Conservation (phyloP, 225 moss, liverwort and hornwort genomes). For the Antitrichia curtipendula region DNA sequence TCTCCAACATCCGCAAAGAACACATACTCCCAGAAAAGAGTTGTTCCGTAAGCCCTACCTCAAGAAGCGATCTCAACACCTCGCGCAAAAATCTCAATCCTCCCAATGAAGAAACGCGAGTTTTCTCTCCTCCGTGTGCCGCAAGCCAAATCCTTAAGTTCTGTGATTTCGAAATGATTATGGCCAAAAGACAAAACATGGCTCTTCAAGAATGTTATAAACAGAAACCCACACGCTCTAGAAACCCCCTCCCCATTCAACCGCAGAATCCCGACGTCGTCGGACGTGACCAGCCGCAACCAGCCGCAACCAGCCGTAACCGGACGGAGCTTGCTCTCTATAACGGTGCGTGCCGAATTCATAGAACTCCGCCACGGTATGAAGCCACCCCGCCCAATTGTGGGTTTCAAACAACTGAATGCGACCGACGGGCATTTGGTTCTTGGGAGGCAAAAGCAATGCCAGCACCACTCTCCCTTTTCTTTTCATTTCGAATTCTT, state of each 20-base stretch:
- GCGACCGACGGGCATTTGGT: too few relatives aligned
- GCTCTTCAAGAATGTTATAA: not conserved
- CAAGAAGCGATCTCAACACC: not conserved
- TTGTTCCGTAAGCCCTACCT: not conserved
- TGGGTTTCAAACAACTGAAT: too few relatives aligned
- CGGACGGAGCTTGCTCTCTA: not conserved
- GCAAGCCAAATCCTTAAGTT: not conserved
- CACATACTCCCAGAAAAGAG: not conserved
- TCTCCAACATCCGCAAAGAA: not conserved
- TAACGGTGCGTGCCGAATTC: not conserved
- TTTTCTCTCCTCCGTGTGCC: not conserved
- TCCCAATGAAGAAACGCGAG: not conserved
- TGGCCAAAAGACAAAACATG: not conserved
- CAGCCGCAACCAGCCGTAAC: not conserved
- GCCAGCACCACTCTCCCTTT: too few relatives aligned
- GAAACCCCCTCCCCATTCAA: not conserved
- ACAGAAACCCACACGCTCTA: not conserved
- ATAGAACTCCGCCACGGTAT: too few relatives aligned
- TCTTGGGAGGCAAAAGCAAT: too few relatives aligned
- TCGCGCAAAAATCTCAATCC: not conserved
- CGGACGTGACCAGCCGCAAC: not conserved
- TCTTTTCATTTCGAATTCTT: too few relatives aligned
- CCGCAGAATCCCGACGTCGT: not conserved
- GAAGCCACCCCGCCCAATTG: too few relatives aligned
- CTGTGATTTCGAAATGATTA: not conserved